phyloP scores from a whole-genome alignment of 192 early-diverging fungal species.

The Coemansia sp. region DNA sequence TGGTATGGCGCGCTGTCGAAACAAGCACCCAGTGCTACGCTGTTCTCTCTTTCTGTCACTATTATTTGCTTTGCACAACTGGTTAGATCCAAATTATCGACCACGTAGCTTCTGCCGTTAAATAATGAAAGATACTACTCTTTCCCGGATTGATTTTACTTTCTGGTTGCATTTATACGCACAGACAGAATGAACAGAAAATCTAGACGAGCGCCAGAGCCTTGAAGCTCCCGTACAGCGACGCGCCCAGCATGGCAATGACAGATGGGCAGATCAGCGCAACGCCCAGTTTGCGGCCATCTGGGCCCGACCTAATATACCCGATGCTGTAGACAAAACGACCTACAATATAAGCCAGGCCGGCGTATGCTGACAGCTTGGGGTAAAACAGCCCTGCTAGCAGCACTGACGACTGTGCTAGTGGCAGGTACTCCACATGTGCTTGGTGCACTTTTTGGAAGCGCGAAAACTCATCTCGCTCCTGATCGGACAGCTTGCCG shows the following conservation, averaged over 20 bases:
- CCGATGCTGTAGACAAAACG: constrained; percentile 42
- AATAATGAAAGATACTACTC: too few relatives aligned
- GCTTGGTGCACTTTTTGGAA: constrained; percentile 48
- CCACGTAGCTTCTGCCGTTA: too few relatives aligned
- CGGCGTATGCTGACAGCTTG: constrained; percentile 36
- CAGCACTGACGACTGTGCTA: constrained; percentile 43
- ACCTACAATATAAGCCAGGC: constrained; percentile 46
- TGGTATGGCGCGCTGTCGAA: too few relatives aligned
- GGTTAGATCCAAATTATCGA: too few relatives aligned
- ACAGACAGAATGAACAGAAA: background rate
- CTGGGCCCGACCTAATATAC: constrained; percentile 35
- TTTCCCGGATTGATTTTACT: too few relatives aligned
- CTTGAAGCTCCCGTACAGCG: constrained; percentile 48
- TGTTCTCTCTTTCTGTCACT: too few relatives aligned
- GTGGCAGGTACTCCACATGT: constrained; percentile 45
- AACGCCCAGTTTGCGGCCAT: constrained; percentile 41
- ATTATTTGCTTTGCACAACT: too few relatives aligned
- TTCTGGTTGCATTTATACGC: background rate
- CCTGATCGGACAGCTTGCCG: constrained; percentile 44
- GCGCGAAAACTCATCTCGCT: constrained; percentile 43
- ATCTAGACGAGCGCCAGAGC: constrained; percentile 25
- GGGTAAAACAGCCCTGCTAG: constrained; percentile 50
- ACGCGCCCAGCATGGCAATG: constrained; percentile 33
- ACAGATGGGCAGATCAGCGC: constrained; percentile 34
- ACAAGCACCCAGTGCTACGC: too few relatives aligned